Evolutionary conservation across 2,329 filamentous ascomycete species (phyloP), one percentile per base, ranked within the genome.

Genomic region (Leptographium lundbergii): DNA sequence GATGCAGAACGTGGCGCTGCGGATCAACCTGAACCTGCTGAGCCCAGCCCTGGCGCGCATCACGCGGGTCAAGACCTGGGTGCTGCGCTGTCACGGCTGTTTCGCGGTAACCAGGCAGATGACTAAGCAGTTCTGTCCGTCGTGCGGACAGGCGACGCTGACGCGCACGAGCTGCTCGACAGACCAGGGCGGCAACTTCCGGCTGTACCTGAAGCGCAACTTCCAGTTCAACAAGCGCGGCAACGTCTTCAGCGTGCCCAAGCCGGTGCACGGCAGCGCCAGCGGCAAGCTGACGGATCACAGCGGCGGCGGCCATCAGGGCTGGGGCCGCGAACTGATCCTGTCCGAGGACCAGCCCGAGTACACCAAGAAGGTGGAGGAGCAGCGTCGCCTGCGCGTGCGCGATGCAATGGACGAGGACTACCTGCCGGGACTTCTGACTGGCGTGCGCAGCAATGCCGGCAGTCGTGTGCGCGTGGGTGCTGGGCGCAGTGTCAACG

Each of bases 301-400:
- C 6, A 66, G 59, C 59, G 59, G 61, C 10, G 85, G 90, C 50
- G 92, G 92, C 1, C 88, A 95, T 73, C 83, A 85, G 50, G 90
- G 90, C 19, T 97, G 94, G 89, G 92, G 91, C 11, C 80, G 81
- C 48, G 84, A 86, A 42, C 75, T 99, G 64, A 89, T 99, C 58
- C 75, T 99, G 11, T 85, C 91, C 0, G 92, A 96, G 73, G 94
- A 99, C 70, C 94, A 99, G 77, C 96, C 95, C 75, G 94, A 99
- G 75, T 97, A 88, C 71, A 71, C 81, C 50, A 77, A 80, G 63
- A 85, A 85, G 57, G 70, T 81, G 19, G 80, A 79, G 3, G 80
- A 85, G 65, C 81, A 87, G 69, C 81, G 80, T 66, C 82, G 87
- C 66, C 76, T 75, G 57, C 86, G 85, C 68, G 83, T 88, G 69